Conservation (phyloP, 2,329 filamentous ascomycete species). For the Cladophialophora immunda region DNA sequence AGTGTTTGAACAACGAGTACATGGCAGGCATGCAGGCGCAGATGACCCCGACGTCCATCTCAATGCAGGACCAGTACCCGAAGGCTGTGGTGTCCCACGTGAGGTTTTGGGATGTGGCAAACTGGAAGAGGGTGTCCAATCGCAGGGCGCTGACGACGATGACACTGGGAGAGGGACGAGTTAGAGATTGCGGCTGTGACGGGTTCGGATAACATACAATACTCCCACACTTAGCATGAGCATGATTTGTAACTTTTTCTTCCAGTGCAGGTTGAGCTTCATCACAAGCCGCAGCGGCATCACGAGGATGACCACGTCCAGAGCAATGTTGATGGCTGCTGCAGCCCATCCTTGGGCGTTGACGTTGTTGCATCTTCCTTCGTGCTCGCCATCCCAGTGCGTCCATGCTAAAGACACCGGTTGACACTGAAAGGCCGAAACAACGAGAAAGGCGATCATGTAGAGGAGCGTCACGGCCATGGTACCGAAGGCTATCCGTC, state of each 20-base stretch:
- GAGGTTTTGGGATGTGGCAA: slow-evolving; percentile 47
- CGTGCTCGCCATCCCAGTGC: slow-evolving; percentile 59
- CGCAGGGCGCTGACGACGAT: slow-evolving; percentile 56
- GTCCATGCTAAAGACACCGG: slow-evolving; percentile 58
- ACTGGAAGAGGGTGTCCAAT: slow-evolving; percentile 53
- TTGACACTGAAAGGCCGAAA: slow-evolving; percentile 50
- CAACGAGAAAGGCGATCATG: slow-evolving; percentile 51
- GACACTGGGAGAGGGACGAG: slow-evolving; percentile 45
- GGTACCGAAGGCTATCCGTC: slow-evolving; percentile 35
- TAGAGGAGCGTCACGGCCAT: slow-evolving; percentile 51
- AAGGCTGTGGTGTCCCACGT: slow-evolving; percentile 52
- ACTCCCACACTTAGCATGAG: slow-evolving; percentile 62
- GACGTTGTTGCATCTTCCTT: slow-evolving; percentile 60
- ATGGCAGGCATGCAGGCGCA: slow-evolving; percentile 55
- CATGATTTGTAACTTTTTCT: slow-evolving; percentile 59
- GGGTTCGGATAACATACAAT: slow-evolving; percentile 45
- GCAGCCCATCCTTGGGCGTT: slow-evolving; percentile 62
- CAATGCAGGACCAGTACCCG: slow-evolving; percentile 53
- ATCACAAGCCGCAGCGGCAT: slow-evolving; percentile 60
- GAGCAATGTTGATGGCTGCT: slow-evolving; percentile 61
- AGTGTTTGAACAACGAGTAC: slow-evolving; percentile 41
- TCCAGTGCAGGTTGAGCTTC: slow-evolving; percentile 40
- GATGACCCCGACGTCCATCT: slow-evolving; percentile 56
- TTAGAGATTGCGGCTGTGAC: not conserved
- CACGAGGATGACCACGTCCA: slow-evolving; percentile 63